Conservation (phyloP, 192 early-diverging fungal genomes). For the Phlyctochytrium arcticum region DNA sequence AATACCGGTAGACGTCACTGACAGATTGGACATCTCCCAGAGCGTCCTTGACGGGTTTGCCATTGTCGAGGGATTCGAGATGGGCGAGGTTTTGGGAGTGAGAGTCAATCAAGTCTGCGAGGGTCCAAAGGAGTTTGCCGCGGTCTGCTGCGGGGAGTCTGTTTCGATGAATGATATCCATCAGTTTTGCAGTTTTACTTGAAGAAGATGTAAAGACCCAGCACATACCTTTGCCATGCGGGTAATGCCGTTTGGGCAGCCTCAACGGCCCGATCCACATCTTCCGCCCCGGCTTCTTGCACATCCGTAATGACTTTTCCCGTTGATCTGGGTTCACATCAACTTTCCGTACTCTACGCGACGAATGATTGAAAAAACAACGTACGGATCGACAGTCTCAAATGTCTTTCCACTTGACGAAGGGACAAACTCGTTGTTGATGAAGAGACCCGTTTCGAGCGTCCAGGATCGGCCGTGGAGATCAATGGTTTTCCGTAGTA, state of each 20-base stretch:
- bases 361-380: no score
- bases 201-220: background rate
- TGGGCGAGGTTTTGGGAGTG: slow-evolving; percentile 31
- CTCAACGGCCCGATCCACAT: slow-evolving; percentile 41
- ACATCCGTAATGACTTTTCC: slow-evolving; percentile 31
- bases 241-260: slow-evolving; percentile 41
- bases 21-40: slow-evolving; percentile 18
- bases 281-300: slow-evolving; percentile 31
- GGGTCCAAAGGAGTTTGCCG: slow-evolving; percentile 21
- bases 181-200: background rate
- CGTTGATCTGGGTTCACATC: slow-evolving; percentile 21
- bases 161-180: no score
- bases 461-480: background rate
- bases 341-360: no score
- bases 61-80: slow-evolving; percentile 44
- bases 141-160: slow-evolving; percentile 17
- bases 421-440: slow-evolving; percentile 45
- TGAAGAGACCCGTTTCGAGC: slow-evolving; percentile 52
- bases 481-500: background rate
- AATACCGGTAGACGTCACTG: slow-evolving; percentile 29
- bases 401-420: slow-evolving; percentile 42
- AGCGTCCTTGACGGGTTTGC: slow-evolving; percentile 33
- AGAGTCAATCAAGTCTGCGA: slow-evolving; percentile 41
- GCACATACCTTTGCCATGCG: slow-evolving; percentile 23
- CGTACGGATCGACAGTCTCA: slow-evolving; percentile 35